Evolutionary conservation across 768 basidiomycete species (phyloP).

Genomic region (Macrolepiota dolichaula): DNA sequence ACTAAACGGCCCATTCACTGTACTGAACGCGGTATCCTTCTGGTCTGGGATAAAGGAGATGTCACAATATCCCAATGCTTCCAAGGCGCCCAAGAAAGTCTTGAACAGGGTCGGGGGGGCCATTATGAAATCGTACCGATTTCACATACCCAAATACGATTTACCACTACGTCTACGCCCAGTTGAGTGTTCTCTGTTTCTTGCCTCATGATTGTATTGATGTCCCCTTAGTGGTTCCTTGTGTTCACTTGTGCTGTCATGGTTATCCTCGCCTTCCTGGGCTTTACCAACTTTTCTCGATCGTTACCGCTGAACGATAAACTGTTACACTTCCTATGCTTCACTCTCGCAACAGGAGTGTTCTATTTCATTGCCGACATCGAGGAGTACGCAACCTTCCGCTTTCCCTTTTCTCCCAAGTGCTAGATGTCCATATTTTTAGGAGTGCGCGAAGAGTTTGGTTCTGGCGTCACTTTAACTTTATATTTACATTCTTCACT

Average conservation of each 20-base stretch:
- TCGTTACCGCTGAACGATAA: constrained; percentile 76
- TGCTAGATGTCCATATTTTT: not conserved
- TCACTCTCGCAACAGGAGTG: constrained; percentile 68
- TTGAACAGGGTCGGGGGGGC: constrained; percentile 46
- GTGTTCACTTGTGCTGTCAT: constrained; percentile 66
- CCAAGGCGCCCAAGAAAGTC: constrained; percentile 26
- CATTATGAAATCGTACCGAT: constrained; percentile 68
- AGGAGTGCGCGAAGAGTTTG: constrained; percentile 80
- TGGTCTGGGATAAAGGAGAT: not conserved
- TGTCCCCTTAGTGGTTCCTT: constrained; percentile 68
- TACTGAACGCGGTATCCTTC: not conserved
- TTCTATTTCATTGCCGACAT: constrained; percentile 89
- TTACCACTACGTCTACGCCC: constrained; percentile 71
- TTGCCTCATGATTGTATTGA: not conserved
- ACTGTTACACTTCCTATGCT: constrained; percentile 75
- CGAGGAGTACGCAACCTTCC: constrained; percentile 62
- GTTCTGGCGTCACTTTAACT: constrained; percentile 76
- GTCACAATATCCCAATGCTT: not conserved
- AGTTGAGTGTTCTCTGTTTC: constrained; percentile 33
- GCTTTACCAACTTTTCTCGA: constrained; percentile 69
- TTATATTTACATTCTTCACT: constrained; percentile 64
- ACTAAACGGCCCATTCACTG: not conserved
- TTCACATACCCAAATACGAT: constrained; percentile 64
- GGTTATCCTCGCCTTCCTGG: constrained; percentile 67
- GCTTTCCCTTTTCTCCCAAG: not conserved